Evolutionary conservation across 2,329 filamentous ascomycete species (phyloP).

Genomic region (Botrytis squamosa): DNA sequence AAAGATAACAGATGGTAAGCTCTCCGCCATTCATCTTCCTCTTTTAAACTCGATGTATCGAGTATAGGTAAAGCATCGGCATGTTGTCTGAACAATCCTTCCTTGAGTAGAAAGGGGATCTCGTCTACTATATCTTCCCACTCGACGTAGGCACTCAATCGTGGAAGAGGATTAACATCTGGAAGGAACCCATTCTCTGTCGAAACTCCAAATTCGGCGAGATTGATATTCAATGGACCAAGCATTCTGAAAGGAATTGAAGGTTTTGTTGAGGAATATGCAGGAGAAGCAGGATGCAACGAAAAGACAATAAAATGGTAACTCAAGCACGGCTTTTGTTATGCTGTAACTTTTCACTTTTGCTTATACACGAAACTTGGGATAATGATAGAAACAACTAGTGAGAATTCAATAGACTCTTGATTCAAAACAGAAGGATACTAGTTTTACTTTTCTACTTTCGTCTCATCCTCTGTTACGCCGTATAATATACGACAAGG

Average conservation of each 20-base stretch:
- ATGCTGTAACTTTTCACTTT: not conserved
- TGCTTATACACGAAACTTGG: not conserved
- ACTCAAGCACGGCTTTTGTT: not conserved
- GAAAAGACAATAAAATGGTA: not conserved
- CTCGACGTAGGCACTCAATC: constrained; percentile 70
- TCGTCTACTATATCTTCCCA: constrained; percentile 74
- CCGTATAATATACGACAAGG: not conserved
- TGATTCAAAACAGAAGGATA: not conserved
- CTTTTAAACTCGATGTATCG: constrained; percentile 60
- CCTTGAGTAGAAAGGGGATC: constrained; percentile 65
- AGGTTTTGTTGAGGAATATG: not conserved
- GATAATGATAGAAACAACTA: not conserved
- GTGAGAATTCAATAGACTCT: not conserved
- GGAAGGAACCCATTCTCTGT: constrained; percentile 67
- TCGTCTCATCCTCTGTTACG: not conserved
- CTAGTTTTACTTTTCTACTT: not conserved
- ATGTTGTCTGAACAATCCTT: constrained; percentile 59
- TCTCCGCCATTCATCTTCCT: constrained; percentile 73
- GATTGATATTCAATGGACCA: constrained; percentile 31
- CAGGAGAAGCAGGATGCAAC: not conserved
- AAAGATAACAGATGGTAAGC: constrained; percentile 79
- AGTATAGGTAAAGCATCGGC: constrained; percentile 69
- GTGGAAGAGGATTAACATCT: constrained; percentile 60
- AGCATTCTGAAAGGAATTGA: constrained; percentile 28
- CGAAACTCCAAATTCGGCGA: constrained; percentile 34